A percentile compares a stretch with the other conserved stretches of the same genome.
Evolutionary conservation across 2,329 filamentous ascomycete genomes (phyloP).

Genomic region (Alternaria sp.): DNA sequence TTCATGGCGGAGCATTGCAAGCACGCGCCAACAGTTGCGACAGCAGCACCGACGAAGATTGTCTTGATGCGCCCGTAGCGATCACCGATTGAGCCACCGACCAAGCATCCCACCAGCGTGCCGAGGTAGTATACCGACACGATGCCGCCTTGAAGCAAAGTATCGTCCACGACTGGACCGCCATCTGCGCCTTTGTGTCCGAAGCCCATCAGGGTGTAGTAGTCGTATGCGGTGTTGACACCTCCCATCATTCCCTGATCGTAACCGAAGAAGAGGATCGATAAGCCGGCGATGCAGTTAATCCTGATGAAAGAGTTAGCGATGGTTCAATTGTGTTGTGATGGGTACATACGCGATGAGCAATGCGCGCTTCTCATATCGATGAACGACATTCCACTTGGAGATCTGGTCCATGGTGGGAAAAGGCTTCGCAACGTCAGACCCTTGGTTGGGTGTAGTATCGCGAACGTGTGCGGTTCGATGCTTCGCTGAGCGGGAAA

Average conservation of each 20-base stretch:
- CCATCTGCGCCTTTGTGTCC: constrained; percentile 34
- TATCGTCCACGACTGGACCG: constrained; percentile 30
- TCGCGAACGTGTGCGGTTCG: neutral
- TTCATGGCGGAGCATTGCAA: constrained; percentile 72
- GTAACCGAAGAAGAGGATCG: constrained; percentile 43
- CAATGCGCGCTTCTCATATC: constrained; percentile 34
- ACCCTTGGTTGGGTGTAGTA: neutral
- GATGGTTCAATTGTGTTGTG: rapidly evolving
- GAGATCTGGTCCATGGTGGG: constrained; percentile 34
- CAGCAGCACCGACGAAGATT: constrained; percentile 33
- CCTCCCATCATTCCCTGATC: constrained; percentile 46
- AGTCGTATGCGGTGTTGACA: constrained; percentile 41
- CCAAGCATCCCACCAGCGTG: constrained; percentile 33
- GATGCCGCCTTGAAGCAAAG: constrained; percentile 42
- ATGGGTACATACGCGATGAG: constrained; percentile 25
- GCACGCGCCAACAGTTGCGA: constrained; percentile 57
- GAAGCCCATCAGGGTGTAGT: constrained; percentile 40
- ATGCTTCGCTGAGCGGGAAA: neutral
- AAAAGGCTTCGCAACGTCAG: neutral
- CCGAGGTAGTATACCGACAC: constrained; percentile 42
- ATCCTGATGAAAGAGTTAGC: constrained; percentile 15
- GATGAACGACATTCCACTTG: constrained; percentile 30
- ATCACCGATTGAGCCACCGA: constrained; percentile 35
- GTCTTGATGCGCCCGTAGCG: constrained; percentile 37
- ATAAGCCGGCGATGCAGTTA: constrained; percentile 40